A percentile compares a stretch with the other conserved stretches of the same genome.
phyloP scores from a whole-genome alignment of 495 filamentous ascomycete species.

The Poronia punctata region DNA sequence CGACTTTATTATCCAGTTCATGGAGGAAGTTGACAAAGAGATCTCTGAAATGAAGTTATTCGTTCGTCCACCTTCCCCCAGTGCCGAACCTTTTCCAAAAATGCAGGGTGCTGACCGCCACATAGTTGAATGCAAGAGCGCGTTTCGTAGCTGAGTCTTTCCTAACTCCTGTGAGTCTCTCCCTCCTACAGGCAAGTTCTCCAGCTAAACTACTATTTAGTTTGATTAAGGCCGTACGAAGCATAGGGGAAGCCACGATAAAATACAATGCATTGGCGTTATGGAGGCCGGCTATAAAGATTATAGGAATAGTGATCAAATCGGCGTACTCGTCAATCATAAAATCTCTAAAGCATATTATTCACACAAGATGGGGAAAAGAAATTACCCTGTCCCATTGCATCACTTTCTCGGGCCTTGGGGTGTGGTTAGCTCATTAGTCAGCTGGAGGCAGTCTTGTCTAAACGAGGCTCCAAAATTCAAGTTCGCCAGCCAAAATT shows the following conservation, averaged over 20 bases:
- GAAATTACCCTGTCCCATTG: too few species aligned
- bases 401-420: too few species aligned
- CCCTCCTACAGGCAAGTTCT: background rate
- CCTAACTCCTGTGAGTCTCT: slow-evolving; percentile 73
- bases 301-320: background rate
- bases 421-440: too few species aligned
- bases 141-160: slow-evolving; percentile 98
- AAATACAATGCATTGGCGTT: slow-evolving; percentile 7
- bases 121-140: slow-evolving; percentile 88
- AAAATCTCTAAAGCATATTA: slow-evolving; percentile 4
- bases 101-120: slow-evolving; percentile 24
- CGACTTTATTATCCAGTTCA: slow-evolving; percentile 97
- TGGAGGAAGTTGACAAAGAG: slow-evolving; percentile 99
- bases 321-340: slow-evolving; percentile 2
- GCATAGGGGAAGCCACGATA: slow-evolving; percentile 2
- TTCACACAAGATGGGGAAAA: too few species aligned
- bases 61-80: slow-evolving; percentile 51
- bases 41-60: slow-evolving; percentile 99
- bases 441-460: too few species aligned
- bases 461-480: too few species aligned
- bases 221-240: slow-evolving; percentile 8
- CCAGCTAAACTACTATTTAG: slow-evolving; percentile 1
- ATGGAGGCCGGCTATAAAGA: background rate
- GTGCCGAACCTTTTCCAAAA: background rate
- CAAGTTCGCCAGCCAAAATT: too few species aligned